Percentiles rank a stretch among this genome's conserved stretches.
Evolutionary conservation across 108 stramenopile species (phyloP).

Genomic region (Cyclotella atomus): DNA sequence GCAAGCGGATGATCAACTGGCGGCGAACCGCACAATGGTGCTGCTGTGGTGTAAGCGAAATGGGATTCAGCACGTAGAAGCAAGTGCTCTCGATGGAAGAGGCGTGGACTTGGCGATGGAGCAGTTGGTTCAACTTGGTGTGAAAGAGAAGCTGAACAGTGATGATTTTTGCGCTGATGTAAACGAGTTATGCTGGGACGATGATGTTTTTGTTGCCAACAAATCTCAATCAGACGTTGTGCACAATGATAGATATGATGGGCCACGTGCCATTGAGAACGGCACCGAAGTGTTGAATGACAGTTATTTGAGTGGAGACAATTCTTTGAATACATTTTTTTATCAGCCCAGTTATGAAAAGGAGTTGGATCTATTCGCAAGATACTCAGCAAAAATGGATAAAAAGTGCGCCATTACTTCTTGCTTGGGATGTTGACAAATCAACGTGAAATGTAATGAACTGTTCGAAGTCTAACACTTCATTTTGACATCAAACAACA

Average conservation of each 20-base stretch:
- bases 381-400: constrained; percentile 37
- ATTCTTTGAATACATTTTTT: constrained; percentile 24
- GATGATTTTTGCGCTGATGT: background rate
- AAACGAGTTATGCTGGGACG: background rate
- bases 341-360: constrained; percentile 31
- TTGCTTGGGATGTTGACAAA: no score
- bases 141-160: constrained; percentile 44
- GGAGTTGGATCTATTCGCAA: constrained; percentile 38
- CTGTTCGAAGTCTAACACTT: no score
- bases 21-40: constrained; percentile 76
- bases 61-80: constrained; percentile 75
- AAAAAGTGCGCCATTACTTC: constrained; percentile 22
- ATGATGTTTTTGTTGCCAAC: background rate
- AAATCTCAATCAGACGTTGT: background rate
- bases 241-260: background rate
- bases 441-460: no score
- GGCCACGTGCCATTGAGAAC: background rate
- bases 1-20: constrained; percentile 68
- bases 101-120: constrained; percentile 71
- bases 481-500: no score
- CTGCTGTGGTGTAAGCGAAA: constrained; percentile 81
- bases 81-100: constrained; percentile 69
- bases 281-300: background rate
- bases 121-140: constrained; percentile 49
- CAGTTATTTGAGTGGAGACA: background rate